These are phyloP conservation scores for Fusarium duplospermum DNA, from an alignment of 2,329 filamentous ascomycete genomes.

Conservation along the genomic window DNA sequence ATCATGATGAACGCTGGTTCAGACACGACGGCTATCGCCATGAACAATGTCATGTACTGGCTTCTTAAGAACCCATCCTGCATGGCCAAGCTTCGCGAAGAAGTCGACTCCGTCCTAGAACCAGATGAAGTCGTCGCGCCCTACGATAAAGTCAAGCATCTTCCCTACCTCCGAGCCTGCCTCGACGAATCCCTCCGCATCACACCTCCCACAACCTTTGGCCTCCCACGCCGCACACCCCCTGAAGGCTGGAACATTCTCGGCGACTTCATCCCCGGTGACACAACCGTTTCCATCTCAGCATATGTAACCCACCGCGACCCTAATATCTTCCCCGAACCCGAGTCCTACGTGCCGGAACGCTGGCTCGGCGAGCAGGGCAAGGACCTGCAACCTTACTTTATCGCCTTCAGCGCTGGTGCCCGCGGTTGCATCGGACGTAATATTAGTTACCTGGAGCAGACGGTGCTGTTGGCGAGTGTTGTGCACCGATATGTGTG, in stretches of 20 bases:
- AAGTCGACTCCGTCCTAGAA: conserved; percentile 59
- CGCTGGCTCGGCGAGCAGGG: conserved; percentile 54
- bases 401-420: conserved; percentile 57
- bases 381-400: conserved; percentile 50
- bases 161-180: conserved; percentile 64
- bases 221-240: conserved; percentile 43
- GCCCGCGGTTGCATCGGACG: conserved; percentile 56
- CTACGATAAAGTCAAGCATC: conserved; percentile 62
- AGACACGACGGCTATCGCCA: conserved; percentile 61
- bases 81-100: conserved; percentile 55
- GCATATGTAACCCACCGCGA: conserved; percentile 54
- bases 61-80: conserved; percentile 59
- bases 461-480: conserved; percentile 56
- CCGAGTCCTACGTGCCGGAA: conserved; percentile 53
- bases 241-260: conserved; percentile 46
- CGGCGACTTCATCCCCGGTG: conserved; percentile 50
- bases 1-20: conserved; percentile 66
- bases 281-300: conserved; percentile 54
- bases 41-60: conserved; percentile 65
- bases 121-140: conserved; percentile 57
- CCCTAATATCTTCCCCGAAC: conserved; percentile 53
- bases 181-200: conserved; percentile 60
- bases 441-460: conserved; percentile 57
- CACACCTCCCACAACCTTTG: conserved; percentile 44
- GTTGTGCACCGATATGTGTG: conserved; percentile 58